phyloP scores from a whole-genome alignment of 345 rosid genomes.

The Pseudoturritis turrita region DNA sequence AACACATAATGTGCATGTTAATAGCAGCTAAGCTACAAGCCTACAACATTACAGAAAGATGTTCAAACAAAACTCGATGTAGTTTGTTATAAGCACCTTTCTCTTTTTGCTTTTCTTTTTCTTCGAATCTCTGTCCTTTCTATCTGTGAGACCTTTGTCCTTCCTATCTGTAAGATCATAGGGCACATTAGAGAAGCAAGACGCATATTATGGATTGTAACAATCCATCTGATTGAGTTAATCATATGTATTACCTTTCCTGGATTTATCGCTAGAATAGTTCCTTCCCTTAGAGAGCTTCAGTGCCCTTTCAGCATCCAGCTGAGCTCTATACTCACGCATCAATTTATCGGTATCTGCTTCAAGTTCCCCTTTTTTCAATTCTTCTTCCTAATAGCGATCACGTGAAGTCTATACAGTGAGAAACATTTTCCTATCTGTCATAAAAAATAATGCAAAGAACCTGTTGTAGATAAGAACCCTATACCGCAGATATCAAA shows the following conservation, averaged over 20 bases:
- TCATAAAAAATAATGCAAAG: background rate
- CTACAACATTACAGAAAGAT: background rate
- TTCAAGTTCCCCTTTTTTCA: slow-evolving; percentile 81
- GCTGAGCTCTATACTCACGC: slow-evolving; percentile 96
- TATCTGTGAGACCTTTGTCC: slow-evolving; percentile 45
- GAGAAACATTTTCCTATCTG: background rate
- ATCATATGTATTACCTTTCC: slow-evolving; percentile 45
- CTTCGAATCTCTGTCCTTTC: slow-evolving; percentile 75
- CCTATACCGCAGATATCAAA: background rate
- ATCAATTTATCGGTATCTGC: slow-evolving; percentile 93
- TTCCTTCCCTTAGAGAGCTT: slow-evolving; percentile 94
- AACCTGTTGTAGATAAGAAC: background rate
- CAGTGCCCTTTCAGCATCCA: slow-evolving; percentile 92
- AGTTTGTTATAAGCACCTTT: slow-evolving; percentile 48
- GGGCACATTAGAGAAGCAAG: background rate
- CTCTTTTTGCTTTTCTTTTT: slow-evolving; percentile 76
- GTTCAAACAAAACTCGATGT: background rate
- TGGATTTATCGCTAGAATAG: slow-evolving; percentile 60
- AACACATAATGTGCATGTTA: background rate
- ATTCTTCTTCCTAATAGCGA: slow-evolving; percentile 70
- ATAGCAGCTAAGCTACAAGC: background rate
- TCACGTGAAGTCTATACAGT: background rate
- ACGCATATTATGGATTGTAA: background rate
- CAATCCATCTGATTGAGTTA: background rate
- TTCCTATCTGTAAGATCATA: slow-evolving; percentile 19